Percentiles rank a stretch among this genome's conserved stretches.
Evolutionary conservation across 78 protist genomes (phyloP).

Genomic region (Cavenderia fasciculata): DNA sequence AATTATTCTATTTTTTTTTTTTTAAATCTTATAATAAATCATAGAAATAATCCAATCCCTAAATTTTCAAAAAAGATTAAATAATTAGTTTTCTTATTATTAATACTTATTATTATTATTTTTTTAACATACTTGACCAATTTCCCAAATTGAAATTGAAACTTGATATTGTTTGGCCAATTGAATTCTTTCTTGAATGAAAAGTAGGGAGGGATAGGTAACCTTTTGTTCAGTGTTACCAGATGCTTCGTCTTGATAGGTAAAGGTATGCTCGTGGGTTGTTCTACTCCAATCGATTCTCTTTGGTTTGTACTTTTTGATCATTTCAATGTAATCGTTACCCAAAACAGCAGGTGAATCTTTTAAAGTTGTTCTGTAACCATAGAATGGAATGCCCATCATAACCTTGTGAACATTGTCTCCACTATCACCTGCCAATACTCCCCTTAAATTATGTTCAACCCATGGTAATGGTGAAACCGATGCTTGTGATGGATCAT

Average conservation of each 20-base stretch:
- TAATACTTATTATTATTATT: background rate
- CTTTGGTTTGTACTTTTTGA: background rate
- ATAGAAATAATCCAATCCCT: constrained; percentile 26
- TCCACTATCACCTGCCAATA: background rate
- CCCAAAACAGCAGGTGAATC: constrained; percentile 6
- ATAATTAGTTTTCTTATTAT: background rate
- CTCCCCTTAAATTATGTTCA: background rate
- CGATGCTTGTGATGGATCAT: constrained; percentile 2
- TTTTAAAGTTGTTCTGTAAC: constrained; percentile 4
- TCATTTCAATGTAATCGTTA: background rate
- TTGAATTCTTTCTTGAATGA: constrained; percentile 16
- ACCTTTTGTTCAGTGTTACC: background rate
- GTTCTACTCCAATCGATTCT: background rate
- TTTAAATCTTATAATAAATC: constrained; percentile 30
- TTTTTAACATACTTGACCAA: constrained; percentile 42
- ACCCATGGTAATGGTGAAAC: constrained; percentile 12
- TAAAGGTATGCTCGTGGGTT: constrained; percentile 3
- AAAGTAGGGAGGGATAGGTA: constrained; percentile 30
- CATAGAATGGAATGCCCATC: constrained; percentile 62
- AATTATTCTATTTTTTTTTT: background rate
- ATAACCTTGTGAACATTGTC: background rate
- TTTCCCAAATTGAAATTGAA: constrained; percentile 64
- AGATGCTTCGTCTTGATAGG: background rate
- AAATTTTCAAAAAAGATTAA: too few relatives aligned
- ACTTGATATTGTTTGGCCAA: constrained; percentile 17